A percentile compares a stretch with the other conserved stretches of the same genome.
Evolutionary conservation across 208 protist genomes (phyloP).

Genomic region (Leishmania turanica): DNA sequence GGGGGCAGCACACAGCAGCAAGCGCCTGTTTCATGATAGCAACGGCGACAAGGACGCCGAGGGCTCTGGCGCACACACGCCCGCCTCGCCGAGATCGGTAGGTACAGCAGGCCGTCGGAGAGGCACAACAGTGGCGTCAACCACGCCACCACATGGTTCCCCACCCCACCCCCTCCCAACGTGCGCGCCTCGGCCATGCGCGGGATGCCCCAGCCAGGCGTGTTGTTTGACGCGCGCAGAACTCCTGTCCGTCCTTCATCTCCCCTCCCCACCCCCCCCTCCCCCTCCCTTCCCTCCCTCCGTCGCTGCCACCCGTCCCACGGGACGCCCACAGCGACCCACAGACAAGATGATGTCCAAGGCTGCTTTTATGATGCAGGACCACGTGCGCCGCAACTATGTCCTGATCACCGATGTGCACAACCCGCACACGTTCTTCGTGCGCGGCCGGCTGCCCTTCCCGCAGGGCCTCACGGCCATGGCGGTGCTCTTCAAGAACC

Average conservation of each 20-base stretch:
- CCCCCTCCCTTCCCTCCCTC: not conserved
- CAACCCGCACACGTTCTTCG: constrained; percentile 61
- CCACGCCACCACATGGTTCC: no score
- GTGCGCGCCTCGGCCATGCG: not conserved
- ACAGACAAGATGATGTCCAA: constrained; percentile 80
- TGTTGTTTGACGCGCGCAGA: not conserved
- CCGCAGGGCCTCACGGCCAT: constrained; percentile 70
- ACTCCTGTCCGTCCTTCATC: not conserved
- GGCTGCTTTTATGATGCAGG: constrained; percentile 84
- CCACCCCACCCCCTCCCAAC: not conserved
- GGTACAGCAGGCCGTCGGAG: not conserved
- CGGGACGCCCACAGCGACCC: not conserved
- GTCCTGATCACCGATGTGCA: constrained; percentile 65
- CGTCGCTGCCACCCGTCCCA: not conserved
- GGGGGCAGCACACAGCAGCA: no score
- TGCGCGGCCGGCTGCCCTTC: constrained; percentile 70
- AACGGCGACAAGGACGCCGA: no score
- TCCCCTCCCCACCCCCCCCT: no score
- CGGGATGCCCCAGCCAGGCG: no score
- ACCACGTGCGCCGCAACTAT: constrained; percentile 71
- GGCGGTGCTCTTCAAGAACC: constrained; percentile 58
- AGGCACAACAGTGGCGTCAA: not conserved
- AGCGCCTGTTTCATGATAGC: no score
- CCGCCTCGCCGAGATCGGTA: not conserved
- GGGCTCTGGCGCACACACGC: no score